These are phyloP conservation scores for Penicillium digitatum DNA, from an alignment of 2,329 filamentous ascomycete species.

Conservation along the genomic window DNA sequence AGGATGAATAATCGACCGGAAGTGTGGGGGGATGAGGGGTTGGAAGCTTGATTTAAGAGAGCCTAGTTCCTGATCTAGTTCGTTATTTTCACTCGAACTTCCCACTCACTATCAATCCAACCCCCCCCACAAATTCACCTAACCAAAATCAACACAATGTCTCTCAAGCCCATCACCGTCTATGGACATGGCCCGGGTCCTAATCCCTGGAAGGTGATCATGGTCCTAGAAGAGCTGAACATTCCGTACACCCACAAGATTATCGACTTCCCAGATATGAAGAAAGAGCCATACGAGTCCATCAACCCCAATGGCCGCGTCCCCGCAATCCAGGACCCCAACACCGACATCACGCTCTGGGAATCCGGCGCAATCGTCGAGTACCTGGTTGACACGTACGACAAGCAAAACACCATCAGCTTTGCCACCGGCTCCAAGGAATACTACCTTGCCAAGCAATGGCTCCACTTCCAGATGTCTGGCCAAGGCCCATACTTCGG, in stretches of 20 bases:
- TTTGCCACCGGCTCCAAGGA: conserved; percentile 36
- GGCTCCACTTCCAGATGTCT: conserved; percentile 46
- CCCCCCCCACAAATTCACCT: too few relatives aligned
- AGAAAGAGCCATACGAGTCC: conserved; percentile 25
- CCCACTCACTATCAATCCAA: not conserved
- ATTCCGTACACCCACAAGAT: conserved; percentile 27
- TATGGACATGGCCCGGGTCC: conserved; percentile 25
- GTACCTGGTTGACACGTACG: conserved; percentile 46
- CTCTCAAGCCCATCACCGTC: conserved; percentile 20
- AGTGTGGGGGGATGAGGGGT: not conserved
- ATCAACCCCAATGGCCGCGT: conserved; percentile 37
- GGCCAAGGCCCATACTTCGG: conserved; percentile 52
- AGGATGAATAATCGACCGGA: not conserved
- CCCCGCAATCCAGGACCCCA: conserved; percentile 36
- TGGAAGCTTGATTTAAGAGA: not conserved
- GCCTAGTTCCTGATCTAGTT: not conserved
- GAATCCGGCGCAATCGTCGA: conserved; percentile 46
- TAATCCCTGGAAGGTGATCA: conserved; percentile 34
- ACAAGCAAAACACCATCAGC: conserved; percentile 38
- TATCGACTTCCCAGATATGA: conserved; percentile 28
- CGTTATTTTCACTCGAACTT: not conserved
- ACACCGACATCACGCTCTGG: conserved; percentile 41
- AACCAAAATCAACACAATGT: conserved; percentile 11
- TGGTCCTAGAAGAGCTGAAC: conserved; percentile 32
- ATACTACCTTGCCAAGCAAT: conserved; percentile 41